Evolutionary conservation across 169 alveolate species (phyloP).

Genomic region (Eimeria zaria): DNA sequence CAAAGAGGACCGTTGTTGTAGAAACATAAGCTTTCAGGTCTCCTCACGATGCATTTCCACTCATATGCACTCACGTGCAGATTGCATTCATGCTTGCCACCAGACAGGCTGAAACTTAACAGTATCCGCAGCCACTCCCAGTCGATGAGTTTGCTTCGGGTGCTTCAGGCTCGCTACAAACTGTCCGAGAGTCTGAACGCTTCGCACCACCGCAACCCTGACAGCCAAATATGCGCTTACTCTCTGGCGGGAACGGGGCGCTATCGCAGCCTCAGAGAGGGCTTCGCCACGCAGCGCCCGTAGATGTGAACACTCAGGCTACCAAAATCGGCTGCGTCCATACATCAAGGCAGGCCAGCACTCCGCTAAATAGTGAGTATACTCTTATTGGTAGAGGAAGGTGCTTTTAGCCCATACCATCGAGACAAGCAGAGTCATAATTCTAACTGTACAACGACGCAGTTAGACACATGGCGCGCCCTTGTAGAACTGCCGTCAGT

Average conservation of each 20-base stretch:
- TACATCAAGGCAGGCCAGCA: not conserved
- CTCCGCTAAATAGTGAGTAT: too few relatives aligned
- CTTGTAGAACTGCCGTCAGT: too few relatives aligned
- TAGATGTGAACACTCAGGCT: not conserved
- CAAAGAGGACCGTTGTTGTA: not conserved
- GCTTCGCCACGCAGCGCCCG: not conserved
- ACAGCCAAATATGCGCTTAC: not conserved
- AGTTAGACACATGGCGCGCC: too few relatives aligned
- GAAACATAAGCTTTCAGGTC: not conserved
- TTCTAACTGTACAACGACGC: too few relatives aligned
- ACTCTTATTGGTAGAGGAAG: too few relatives aligned
- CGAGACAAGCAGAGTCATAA: too few relatives aligned
- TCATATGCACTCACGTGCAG: not conserved
- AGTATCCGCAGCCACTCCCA: not conserved
- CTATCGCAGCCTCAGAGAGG: not conserved
- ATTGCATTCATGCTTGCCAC: not conserved
- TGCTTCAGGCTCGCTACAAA: not conserved
- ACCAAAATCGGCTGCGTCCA: not conserved
- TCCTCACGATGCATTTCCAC: not conserved
- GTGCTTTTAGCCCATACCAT: too few relatives aligned
- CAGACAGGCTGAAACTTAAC: not conserved
- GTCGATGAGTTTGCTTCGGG: not conserved
- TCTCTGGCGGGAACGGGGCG: not conserved
- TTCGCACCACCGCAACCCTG: not conserved
- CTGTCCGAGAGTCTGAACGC: not conserved